Conservation (phyloP, 176 grass and related monocot species). For the Aegilops tauschii region DNA sequence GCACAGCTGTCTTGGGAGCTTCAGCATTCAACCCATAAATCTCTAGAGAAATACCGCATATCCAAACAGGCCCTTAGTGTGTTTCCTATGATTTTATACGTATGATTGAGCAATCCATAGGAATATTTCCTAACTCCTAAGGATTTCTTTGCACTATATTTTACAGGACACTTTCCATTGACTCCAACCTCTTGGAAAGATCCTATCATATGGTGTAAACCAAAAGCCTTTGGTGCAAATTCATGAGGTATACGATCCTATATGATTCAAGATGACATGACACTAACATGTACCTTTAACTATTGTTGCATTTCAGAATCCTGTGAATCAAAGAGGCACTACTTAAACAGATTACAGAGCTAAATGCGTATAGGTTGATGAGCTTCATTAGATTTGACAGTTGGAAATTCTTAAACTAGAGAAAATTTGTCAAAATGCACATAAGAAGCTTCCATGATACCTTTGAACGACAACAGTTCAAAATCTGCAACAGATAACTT, state of each 20-base stretch:
- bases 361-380: neutral
- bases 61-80: neutral
- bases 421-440: neutral
- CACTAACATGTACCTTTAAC: neutral
- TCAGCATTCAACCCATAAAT: neutral
- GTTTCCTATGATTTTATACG: neutral
- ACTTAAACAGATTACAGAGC: neutral
- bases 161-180: neutral
- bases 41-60: neutral
- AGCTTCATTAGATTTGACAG: neutral
- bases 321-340: neutral
- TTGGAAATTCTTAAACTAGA: neutral
- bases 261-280: neutral
- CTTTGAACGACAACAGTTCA: conserved; percentile 4
- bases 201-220: neutral
- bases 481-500: neutral
- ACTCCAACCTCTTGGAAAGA: neutral
- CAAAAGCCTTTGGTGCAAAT: neutral
- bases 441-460: neutral
- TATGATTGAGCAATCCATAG: neutral
- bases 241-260: neutral
- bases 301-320: neutral
- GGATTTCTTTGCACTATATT: neutral
- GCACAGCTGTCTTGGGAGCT: neutral
- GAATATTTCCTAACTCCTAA: neutral